These are phyloP conservation scores for Naganishia kalamii DNA, from an alignment of 768 basidiomycete species.

Conservation along the genomic window DNA sequence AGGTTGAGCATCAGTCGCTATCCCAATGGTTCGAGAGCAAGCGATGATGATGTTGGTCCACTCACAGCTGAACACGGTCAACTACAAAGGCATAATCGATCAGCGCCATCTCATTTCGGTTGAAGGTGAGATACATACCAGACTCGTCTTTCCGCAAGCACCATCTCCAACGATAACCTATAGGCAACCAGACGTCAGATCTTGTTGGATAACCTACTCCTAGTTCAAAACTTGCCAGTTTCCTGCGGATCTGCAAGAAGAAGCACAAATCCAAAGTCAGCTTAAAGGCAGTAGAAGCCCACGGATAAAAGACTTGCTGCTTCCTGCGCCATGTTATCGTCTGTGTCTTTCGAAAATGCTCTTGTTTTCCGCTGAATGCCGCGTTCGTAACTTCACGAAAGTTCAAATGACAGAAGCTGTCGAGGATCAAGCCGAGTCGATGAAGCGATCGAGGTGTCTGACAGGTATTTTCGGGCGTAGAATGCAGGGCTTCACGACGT, in stretches of 20 bases:
- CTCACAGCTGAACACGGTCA: slow-evolving; percentile 19
- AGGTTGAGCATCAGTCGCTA: background rate
- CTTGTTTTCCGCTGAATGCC: no score
- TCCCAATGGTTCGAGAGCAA: background rate
- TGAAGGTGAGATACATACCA: slow-evolving; percentile 29
- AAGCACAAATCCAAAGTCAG: no score
- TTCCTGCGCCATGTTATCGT: background rate
- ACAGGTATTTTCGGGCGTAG: no score
- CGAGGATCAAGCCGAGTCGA: no score
- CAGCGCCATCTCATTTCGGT: background rate
- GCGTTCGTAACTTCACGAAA: no score
- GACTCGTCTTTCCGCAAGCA: slow-evolving; percentile 76
- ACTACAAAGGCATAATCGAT: background rate
- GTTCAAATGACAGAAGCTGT: no score
- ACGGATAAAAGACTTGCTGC: background rate
- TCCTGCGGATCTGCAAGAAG: slow-evolving; percentile 68
- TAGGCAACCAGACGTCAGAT: slow-evolving; percentile 47
- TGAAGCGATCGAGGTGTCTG: no score
- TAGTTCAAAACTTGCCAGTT: slow-evolving; percentile 57
- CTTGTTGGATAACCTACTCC: no score
- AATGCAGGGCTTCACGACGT: no score
- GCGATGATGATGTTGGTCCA: background rate
- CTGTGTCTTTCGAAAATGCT: background rate
- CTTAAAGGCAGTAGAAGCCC: no score
- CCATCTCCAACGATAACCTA: slow-evolving; percentile 74